These are phyloP conservation scores for Blumeria hordei DNA, from an alignment of 2,329 filamentous ascomycete species.

Conservation along the genomic window DNA sequence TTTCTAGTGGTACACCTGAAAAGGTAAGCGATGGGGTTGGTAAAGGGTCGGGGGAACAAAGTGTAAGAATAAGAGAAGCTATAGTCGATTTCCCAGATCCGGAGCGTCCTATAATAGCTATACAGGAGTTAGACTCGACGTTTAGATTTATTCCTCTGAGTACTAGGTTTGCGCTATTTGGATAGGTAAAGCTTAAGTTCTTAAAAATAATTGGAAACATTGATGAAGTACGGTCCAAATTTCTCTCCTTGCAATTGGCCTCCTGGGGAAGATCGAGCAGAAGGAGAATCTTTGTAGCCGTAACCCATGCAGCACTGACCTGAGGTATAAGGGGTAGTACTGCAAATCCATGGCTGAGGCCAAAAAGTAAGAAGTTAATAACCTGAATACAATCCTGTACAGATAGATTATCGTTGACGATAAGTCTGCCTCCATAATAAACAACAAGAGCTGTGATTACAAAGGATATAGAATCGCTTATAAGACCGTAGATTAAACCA, in stretches of 20 bases:
- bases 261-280: conserved; percentile 33
- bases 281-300: conserved; percentile 46
- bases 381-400: conserved; percentile 44
- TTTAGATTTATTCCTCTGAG: conserved; percentile 41
- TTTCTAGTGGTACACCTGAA: conserved; percentile 27
- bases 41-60: conserved; percentile 27
- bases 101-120: conserved; percentile 60
- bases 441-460: conserved; percentile 61
- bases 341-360: conserved; percentile 45
- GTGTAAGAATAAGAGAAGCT: conserved; percentile 44
- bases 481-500: conserved; percentile 53
- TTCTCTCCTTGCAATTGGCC: conserved; percentile 11
- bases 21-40: conserved; percentile 22
- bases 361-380: conserved; percentile 64
- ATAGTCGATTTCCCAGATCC: conserved; percentile 63
- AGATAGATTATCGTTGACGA: conserved; percentile 23
- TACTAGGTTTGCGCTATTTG: conserved; percentile 24
- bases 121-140: conserved; percentile 37
- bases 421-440: conserved; percentile 51
- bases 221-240: conserved; percentile 23
- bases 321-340: conserved; percentile 59
- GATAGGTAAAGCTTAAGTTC: conserved; percentile 48
- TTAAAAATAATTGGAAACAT: conserved; percentile 27
- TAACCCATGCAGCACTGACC: conserved; percentile 47
- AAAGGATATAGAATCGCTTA: conserved; percentile 38